phyloP scores from a whole-genome alignment of 176 grass and related monocot genomes.

The Musa itinerans region DNA sequence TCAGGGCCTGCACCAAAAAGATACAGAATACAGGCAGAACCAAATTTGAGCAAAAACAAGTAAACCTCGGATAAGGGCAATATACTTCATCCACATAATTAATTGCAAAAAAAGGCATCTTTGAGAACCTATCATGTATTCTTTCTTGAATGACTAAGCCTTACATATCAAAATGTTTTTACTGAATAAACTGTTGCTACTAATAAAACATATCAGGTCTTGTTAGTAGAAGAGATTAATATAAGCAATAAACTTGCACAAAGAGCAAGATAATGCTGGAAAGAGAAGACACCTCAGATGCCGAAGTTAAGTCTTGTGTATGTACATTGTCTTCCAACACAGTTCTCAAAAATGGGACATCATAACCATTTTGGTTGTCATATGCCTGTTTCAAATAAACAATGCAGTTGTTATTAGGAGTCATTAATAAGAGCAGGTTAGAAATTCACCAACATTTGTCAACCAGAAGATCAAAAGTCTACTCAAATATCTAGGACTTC shows the following conservation, averaged over 20 bases:
- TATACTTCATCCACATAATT: too few relatives aligned
- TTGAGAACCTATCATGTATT: background rate
- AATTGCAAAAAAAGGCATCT: background rate
- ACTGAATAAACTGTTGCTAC: background rate
- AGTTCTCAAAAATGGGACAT: constrained; percentile 42
- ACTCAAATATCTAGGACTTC: background rate
- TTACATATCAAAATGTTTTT: background rate
- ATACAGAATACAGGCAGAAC: background rate
- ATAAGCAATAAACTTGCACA: background rate
- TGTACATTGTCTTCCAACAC: constrained; percentile 40
- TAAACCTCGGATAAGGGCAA: background rate
- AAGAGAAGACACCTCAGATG: constrained; percentile 42
- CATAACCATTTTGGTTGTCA: constrained; percentile 42
- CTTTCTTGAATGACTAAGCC: background rate
- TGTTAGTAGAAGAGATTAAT: background rate
- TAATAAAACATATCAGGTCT: background rate
- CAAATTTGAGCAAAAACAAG: background rate
- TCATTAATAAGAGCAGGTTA: background rate
- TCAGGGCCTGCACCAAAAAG: constrained; percentile 33
- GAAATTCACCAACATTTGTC: too few relatives aligned
- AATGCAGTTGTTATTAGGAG: background rate
- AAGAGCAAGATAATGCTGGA: too few relatives aligned
- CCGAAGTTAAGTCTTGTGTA: constrained; percentile 37
- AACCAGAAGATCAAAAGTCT: too few relatives aligned
- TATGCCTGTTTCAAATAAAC: constrained; percentile 23